Base-by-base conservation (phyloP, 2,329 filamentous ascomycete species). In the Phialocephala subalpina region DNA sequence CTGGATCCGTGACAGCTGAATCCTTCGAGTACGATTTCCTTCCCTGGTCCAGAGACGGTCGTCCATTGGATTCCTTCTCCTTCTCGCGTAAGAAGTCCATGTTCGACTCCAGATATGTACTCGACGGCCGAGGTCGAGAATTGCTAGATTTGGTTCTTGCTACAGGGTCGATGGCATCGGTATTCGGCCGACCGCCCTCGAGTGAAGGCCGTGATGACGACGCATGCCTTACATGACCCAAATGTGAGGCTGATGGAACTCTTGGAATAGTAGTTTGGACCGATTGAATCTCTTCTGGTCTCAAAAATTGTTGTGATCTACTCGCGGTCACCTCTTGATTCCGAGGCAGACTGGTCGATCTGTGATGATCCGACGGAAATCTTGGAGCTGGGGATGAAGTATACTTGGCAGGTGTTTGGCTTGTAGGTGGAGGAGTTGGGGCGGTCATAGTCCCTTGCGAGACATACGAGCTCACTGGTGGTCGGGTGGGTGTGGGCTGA, bases 401-500 rank as follows among this genome's bases (percentile, higher is more conserved):
- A 67, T 73, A 69, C 66, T 73, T 68, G 52, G 67, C 40, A 62
- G 67, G 60, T 59, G 68, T 66, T 58, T 71, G 58, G 52, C 59
- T 66, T 60, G 62, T 61, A 42, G 77, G 75, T 12, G 81, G 78
- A 3, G 82, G 81, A 12, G 84, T 81, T 1, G 88, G 86, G 12
- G 82, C 84, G 3, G 94, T 97, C 89, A 96, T 95, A 0, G 93
- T 97, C 14, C 93, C 94, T 63, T 88, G 90, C 11, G 89, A 92
- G 9, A 90, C 85, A 83, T 76, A 76, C 8, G 69, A 68, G 14
- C 58, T 69, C 22, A 90, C 85, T 52, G 74, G 64, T 57, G 86
- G 80, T 58, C 73, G 70, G 57, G 69, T 72, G 22, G 75, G 75
- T 16, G 73, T 74, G 59, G 75, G 74, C 53, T 75, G 72, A 56